Percentiles rank a stretch among this genome's conserved stretches.
Evolutionary conservation across 2,329 filamentous ascomycete genomes (phyloP).

Genomic region (Epicoccum nigrum): DNA sequence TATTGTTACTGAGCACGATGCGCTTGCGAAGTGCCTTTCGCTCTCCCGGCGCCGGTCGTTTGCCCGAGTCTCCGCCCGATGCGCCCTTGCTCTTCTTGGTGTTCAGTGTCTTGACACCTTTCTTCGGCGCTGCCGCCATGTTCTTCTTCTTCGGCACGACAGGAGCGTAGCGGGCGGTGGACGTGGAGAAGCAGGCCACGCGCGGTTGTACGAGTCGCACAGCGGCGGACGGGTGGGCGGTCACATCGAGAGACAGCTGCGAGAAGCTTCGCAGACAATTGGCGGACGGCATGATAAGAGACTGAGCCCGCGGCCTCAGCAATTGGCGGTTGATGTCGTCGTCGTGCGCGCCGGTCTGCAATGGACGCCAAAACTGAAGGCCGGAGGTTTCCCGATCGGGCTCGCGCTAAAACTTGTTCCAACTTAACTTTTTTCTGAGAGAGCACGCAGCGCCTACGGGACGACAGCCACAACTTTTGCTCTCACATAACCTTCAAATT

Average conservation of each 20-base stretch:
- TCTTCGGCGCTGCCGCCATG: constrained; percentile 38
- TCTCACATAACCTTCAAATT: constrained; percentile 16
- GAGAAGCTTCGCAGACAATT: constrained; percentile 42
- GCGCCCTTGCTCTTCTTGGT: constrained; percentile 53
- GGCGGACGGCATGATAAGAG: constrained; percentile 39
- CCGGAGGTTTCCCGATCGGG: constrained; percentile 18
- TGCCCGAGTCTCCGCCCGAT: constrained; percentile 47
- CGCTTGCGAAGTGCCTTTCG: constrained; percentile 86
- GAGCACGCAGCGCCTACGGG: constrained; percentile 1
- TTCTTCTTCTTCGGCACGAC: constrained; percentile 36
- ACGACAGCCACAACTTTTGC: constrained; percentile 4
- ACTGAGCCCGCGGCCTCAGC: constrained; percentile 32
- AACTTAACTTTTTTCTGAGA: constrained; percentile 3
- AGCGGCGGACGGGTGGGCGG: constrained; percentile 27
- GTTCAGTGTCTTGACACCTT: constrained; percentile 48
- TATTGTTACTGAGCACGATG: constrained; percentile 91
- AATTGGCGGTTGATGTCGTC: constrained; percentile 32
- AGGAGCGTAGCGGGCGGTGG: constrained; percentile 35
- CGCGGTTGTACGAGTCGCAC: constrained; percentile 35
- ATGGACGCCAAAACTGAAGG: constrained; percentile 32
- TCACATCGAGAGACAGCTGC: constrained; percentile 38
- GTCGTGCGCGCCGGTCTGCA: constrained; percentile 18
- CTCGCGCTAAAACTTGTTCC: constrained; percentile 26
- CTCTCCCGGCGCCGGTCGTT: constrained; percentile 74
- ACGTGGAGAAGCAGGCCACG: constrained; percentile 45